Conservation (phyloP, 495 filamentous ascomycete species). For the Penicillium paradoxum region DNA sequence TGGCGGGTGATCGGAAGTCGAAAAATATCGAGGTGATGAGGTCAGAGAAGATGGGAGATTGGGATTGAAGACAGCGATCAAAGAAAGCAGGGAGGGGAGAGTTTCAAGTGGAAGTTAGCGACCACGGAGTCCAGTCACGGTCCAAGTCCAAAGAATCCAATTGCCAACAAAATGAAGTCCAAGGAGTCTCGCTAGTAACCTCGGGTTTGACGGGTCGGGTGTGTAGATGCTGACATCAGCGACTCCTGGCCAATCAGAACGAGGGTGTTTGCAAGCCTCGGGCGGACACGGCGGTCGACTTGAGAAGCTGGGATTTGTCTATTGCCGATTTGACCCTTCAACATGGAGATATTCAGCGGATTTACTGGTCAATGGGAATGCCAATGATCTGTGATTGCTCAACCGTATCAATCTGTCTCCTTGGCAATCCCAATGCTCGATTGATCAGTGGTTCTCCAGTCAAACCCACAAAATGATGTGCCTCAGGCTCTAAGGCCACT, state of each 20-base stretch:
- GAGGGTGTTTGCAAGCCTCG: conserved; percentile 43
- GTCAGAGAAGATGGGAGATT: conserved; percentile 1
- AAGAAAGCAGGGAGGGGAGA: conserved; percentile 12
- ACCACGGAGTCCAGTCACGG: conserved; percentile 5
- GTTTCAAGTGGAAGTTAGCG: conserved; percentile 11
- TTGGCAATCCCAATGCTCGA: background rate
- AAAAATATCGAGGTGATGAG: background rate
- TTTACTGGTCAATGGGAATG: background rate
- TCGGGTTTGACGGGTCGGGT: conserved; percentile 38
- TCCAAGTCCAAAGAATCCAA: conserved; percentile 9
- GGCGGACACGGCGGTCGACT: conserved; percentile 40
- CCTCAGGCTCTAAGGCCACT: conserved; percentile 18
- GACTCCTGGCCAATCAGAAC: conserved; percentile 31
- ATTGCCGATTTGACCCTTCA: conserved; percentile 3
- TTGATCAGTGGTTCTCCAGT: background rate
- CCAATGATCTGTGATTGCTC: background rate
- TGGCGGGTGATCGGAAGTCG: conserved; percentile 36
- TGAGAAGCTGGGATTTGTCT: conserved; percentile 8
- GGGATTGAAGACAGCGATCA: background rate
- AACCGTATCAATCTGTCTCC: background rate
- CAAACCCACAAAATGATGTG: background rate
- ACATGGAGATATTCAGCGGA: background rate
- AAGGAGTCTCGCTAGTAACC: conserved; percentile 37
- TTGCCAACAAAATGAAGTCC: conserved; percentile 30
- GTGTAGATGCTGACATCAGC: conserved; percentile 32